Evolutionary conservation across 345 rosid genomes (phyloP), one percentile per base, ranked within the genome.

Genomic region (Cardamine occulta): DNA sequence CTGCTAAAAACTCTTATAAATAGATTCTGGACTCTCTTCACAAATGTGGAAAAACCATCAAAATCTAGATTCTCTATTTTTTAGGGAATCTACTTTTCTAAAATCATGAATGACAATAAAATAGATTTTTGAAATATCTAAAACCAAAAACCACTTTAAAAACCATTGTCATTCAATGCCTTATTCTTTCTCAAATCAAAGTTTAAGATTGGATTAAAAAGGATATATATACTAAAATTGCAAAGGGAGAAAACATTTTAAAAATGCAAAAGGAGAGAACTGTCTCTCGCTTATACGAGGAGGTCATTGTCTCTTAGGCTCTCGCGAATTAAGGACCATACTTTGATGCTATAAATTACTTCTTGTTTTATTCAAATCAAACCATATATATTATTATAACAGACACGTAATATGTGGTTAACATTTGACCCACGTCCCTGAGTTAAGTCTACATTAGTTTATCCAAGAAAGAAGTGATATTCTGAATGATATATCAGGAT

Each of bases 221-320:
- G 24, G 48, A n/a, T 29, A 44, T 54, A 8, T 21, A 24, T 69
- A n/a, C 65, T 17, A 59, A 12, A 76, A 42, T 3, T 11, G 45
- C 6, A 63, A 24, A 63, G 63, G 49, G 39, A 5, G 55, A 68
- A 35, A 70, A 44, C 24, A 70, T 12, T 66, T n/a, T 29, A 34
- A 35, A 70, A 63, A 13, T 31, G 14, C 24, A 45, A 76, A 70
- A 63, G 31, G 28, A 37, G 15, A 61, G 51, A 37, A 51, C 49
- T 56, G 76, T 77, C 67, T 39, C 72, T 57, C 67, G 55, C 72
- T 19, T 23, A 78, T 58, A 56, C 63, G 64, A 66, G 67, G 77
- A 59, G 77, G 77, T 65, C 81, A 49, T 48, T 77, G 29, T 70
- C 80, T 26, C 71, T 56, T 47, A 64, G 67, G 54, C 37, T 39